Base-by-base conservation (phyloP, 768 basidiomycete genomes). In the Zangia roseola region DNA sequence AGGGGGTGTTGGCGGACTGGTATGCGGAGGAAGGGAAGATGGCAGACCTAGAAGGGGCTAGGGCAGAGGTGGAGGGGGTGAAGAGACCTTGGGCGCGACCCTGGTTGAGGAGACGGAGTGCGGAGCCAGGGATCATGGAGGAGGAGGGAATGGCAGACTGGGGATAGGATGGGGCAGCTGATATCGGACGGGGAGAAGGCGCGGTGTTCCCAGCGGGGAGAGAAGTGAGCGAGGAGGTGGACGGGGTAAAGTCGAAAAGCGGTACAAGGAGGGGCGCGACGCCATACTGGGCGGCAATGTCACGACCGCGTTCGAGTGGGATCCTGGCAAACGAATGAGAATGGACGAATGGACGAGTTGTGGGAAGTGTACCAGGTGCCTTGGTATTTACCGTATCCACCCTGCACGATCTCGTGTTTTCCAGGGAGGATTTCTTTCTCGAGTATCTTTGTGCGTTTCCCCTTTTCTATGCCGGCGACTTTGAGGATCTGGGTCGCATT, bases 401-500 rank as follows among this genome's bases (percentile, higher is more conserved):
- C 97, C 69, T 98, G 97, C 6, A 99, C 92, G 67, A 98, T 98
- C 70, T 99, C 95, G 69, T 97, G 92, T 69, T 88, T 87, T 40
- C 93, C 94, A 48, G 89, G 88, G 36, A 94, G 79, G 54, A 99
- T 92, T 73, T 99, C 95, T 69, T 94, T 97, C 77, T 98, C 90
- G 13, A 92, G 75, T 45, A 98, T 97, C 80, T 97, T 97, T 14
- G 95, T 97, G 34, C 97, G 80, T 37, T 88, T 82, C 1, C 94
- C 94, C 70, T 99, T 99, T 74, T 95, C 93, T 53, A 98, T 89
- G 35, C 97, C 97, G 6, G 95, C 94, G 33, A 99, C 95, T 71
- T 99, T 99, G 58, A 99, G 83, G 53, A 99, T 97, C 69, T 99
- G 97, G 3, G 97, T 98, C 59, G 97, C 97, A 75, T 99, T 99